phyloP scores from a whole-genome alignment of 345 rosid species.

The Eucalyptus lansdowneana region DNA sequence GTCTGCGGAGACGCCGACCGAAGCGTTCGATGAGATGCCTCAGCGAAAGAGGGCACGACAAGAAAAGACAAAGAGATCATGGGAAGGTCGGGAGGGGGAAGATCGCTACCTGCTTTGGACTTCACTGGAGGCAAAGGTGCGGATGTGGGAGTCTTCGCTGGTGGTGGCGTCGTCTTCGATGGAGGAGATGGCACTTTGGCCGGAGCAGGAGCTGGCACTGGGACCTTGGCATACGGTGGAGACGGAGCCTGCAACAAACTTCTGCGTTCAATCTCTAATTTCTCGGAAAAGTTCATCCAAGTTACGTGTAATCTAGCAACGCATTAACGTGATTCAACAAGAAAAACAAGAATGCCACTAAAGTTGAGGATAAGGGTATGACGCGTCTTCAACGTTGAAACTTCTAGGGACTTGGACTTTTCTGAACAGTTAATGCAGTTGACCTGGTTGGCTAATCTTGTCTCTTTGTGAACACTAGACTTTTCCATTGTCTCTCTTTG shows the following conservation, averaged over 20 bases:
- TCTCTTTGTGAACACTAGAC: background rate
- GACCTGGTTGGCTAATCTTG: background rate
- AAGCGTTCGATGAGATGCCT: background rate
- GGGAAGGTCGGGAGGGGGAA: background rate
- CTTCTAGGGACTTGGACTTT: background rate
- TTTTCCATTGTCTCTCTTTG: background rate
- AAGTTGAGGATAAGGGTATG: background rate
- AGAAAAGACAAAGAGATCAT: background rate
- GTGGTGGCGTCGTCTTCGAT: background rate
- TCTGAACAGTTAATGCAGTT: background rate
- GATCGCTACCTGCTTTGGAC: conserved; percentile 37
- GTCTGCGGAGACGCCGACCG: conserved; percentile 16
- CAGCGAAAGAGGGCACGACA: background rate
- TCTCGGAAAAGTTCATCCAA: background rate
- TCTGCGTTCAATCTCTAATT: background rate
- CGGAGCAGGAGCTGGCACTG: background rate
- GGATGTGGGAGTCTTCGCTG: background rate
- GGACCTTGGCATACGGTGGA: background rate
- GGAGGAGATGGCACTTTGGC: background rate
- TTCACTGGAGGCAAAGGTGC: conserved; percentile 32
- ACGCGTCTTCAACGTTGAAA: background rate
- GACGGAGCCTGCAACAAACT: background rate
- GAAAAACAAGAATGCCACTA: background rate
- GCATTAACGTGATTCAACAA: background rate
- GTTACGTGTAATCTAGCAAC: background rate